A percentile compares a stretch with the other conserved stretches of the same genome.
These are phyloP conservation scores for Scenedesmus sp. DNA, from an alignment of 163 green algal species.

Conservation along the genomic window DNA sequence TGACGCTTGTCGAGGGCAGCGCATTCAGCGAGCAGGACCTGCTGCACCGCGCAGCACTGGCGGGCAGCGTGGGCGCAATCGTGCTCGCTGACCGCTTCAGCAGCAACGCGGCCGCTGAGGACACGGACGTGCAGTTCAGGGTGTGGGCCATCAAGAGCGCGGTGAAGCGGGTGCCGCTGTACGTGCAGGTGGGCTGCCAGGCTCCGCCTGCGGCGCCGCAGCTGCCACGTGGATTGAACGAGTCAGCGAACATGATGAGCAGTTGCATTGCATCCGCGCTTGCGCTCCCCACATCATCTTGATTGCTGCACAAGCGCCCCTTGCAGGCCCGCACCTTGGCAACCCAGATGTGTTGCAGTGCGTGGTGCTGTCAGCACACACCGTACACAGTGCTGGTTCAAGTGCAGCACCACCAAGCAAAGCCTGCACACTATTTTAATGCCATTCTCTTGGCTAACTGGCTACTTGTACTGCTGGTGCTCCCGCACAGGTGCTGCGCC, in stretches of 20 bases:
- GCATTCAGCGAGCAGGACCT: slow-evolving; percentile 83
- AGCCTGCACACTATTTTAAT: no score
- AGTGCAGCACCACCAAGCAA: no score
- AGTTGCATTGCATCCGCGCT: background rate
- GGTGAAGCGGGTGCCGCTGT: slow-evolving; percentile 87
- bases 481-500: slow-evolving; percentile 72
- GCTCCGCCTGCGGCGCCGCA: background rate
- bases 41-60: slow-evolving; percentile 43
- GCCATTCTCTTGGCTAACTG: background rate
- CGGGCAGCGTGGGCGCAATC: slow-evolving; percentile 24
- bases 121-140: slow-evolving; percentile 89
- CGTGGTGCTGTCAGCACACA: no score
- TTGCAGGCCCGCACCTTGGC: background rate
- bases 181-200: slow-evolving; percentile 73
- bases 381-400: no score
- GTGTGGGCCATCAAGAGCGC: slow-evolving; percentile 90
- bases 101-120: slow-evolving; percentile 71
- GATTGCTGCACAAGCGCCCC: background rate
- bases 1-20: slow-evolving; percentile 85
- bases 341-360: no score
- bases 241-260: no score
- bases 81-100: slow-evolving; percentile 68
- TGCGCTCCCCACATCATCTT: background rate
- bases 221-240: no score
- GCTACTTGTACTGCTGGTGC: background rate